Evolutionary conservation across 768 basidiomycete genomes (phyloP).

Genomic region (Lanmaoa pseudosensibilis): DNA sequence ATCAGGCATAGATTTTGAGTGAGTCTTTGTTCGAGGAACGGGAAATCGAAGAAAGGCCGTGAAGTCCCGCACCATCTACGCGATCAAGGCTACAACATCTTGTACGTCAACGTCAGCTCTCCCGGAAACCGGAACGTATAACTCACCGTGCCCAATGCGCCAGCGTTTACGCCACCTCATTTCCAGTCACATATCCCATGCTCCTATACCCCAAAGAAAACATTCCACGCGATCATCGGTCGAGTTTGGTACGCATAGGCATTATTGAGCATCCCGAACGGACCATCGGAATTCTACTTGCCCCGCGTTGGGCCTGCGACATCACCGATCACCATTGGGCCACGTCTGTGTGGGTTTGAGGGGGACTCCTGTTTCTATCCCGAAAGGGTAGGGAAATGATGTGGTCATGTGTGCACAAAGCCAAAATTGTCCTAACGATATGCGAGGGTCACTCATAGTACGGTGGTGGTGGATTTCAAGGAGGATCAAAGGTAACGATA

Average conservation of each 20-base stretch:
- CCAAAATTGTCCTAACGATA: neutral
- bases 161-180: neutral
- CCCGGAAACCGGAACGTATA: neutral
- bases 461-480: neutral
- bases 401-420: neutral
- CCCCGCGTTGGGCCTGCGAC: neutral
- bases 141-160: neutral
- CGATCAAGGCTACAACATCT: neutral
- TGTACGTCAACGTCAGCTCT: neutral
- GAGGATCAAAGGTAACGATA: neutral
- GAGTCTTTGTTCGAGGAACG: neutral
- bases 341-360: neutral
- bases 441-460: neutral
- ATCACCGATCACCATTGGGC: too few species aligned
- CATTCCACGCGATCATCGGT: neutral
- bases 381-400: neutral
- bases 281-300: neutral
- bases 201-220: neutral
- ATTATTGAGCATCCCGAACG: neutral
- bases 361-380: neutral
- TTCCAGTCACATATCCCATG: neutral
- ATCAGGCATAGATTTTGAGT: neutral
- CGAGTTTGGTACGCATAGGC: neutral
- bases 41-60: neutral
- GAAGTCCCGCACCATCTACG: neutral